Evolutionary conservation across 345 rosid genomes (phyloP).

Genomic region (Hibiscus trionum): DNA sequence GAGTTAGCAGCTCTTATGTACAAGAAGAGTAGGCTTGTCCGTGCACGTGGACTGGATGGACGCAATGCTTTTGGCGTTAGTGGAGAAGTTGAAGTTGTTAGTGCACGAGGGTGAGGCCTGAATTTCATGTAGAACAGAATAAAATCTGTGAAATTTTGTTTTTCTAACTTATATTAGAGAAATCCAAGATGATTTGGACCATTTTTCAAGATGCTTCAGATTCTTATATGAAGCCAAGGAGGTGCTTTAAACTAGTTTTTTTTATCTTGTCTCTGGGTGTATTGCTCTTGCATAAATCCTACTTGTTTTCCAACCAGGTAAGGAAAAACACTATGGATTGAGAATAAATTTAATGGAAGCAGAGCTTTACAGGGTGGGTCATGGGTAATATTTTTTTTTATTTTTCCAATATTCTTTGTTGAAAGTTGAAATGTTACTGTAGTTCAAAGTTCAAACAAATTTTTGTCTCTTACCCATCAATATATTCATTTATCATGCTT

Average conservation of each 20-base stretch:
- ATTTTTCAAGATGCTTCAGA: neutral
- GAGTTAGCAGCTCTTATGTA: constrained; percentile 89
- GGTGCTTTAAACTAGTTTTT: neutral
- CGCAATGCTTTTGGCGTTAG: constrained; percentile 58
- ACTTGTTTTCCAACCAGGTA: neutral
- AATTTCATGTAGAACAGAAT: constrained; percentile 4
- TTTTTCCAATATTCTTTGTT: neutral
- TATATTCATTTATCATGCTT: neutral
- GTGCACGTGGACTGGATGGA: constrained; percentile 71
- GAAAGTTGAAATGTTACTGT: neutral
- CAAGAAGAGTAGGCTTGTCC: constrained; percentile 85
- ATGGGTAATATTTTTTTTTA: neutral
- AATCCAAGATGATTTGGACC: neutral
- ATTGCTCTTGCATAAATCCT: neutral
- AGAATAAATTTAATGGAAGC: neutral
- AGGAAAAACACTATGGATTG: neutral
- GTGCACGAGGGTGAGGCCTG: constrained; percentile 81
- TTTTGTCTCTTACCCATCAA: neutral
- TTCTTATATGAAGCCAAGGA: neutral
- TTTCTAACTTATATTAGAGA: neutral
- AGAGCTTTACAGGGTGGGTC: neutral
- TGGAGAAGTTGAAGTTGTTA: constrained; percentile 97
- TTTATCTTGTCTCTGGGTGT: neutral
- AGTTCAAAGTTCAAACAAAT: neutral
- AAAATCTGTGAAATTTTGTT: neutral